Evolutionary conservation across 495 filamentous ascomycete species (phyloP), one percentile per base, ranked within the genome.

Genomic region (Penicillium coffeae): DNA sequence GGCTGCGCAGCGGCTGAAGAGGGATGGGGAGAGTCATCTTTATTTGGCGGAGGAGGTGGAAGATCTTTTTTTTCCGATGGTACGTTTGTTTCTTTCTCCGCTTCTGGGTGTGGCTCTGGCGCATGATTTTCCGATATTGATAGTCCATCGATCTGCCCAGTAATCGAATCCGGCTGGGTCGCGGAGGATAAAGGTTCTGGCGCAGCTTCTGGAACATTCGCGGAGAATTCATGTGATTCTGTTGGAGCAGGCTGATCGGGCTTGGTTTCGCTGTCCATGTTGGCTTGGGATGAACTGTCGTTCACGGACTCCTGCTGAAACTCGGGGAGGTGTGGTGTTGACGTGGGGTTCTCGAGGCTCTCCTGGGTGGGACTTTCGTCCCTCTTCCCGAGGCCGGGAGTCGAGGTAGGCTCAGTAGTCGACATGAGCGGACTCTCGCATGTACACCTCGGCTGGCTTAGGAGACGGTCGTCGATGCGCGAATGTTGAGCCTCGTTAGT

Each of bases 391-490:
- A 54, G 50, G 54, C 50, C 48, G 58, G 55, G 52, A 51, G 48
- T 48, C 43, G 55, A 45, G 38, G 58, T 59, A 34, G 50, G 41
- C 53, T 56, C 68, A 56, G 56, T 54, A 39, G 66, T 51, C 62
- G 70, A 71, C 70, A 73, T 73, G 61, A 59, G 63, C 61, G 67
- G 62, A 49, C 30, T 25, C 48, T 53, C 45, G 56, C 67, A 72
- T 66, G 52, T 49, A 59, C 56, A 52, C 54, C 50, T 46, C 30
- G 82, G 22, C 60, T 86, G 86, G 38, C 38, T 52, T 50, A 51
- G 45, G 52, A 45, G 46, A 13, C 33, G 55, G 19, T 36, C 33
- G 21, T 25, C 21, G 20, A 32, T 16, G 38, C 35, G 39, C 37
- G 40, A 38, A 36, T 42, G 39, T 48, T 54, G 59, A 56, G 53